Evolutionary conservation across 2,329 filamentous ascomycete species (phyloP).

Genomic region (Xylaria sp.): DNA sequence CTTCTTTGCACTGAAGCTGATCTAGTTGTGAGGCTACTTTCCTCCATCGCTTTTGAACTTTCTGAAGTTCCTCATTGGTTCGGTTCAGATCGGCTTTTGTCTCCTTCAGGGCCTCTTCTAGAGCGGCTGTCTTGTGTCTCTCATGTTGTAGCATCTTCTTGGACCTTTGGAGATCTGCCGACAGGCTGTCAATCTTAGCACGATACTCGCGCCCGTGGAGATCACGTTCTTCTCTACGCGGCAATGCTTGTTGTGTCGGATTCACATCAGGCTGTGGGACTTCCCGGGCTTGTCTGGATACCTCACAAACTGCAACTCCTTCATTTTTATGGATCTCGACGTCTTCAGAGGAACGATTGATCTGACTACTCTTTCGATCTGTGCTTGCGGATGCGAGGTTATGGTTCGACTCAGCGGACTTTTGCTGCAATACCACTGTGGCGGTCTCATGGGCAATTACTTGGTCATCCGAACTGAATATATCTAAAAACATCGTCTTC

Average conservation of each 20-base stretch:
- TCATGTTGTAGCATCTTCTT: neutral
- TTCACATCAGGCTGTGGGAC: neutral
- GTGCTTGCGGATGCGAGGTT: neutral
- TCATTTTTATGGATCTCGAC: too few relatives aligned
- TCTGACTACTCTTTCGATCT: neutral
- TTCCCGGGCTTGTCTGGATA: neutral
- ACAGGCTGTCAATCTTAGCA: neutral
- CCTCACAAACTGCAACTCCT: too few relatives aligned
- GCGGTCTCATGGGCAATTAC: neutral
- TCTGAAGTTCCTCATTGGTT: neutral
- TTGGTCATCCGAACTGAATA: neutral
- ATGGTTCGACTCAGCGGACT: neutral
- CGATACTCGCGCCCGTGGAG: neutral
- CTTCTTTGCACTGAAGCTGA: neutral
- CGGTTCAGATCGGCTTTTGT: neutral
- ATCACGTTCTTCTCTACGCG: neutral
- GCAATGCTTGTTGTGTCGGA: neutral
- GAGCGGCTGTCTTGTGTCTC: neutral
- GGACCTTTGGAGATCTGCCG: neutral
- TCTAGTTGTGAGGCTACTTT: conserved; percentile 1
- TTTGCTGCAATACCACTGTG: neutral
- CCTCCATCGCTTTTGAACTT: conserved; percentile 3
- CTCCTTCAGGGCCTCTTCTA: neutral
- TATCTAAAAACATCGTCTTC: neutral
- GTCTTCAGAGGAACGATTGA: neutral